Evolutionary conservation across 805 yeast species (phyloP), one percentile per base, ranked within the genome.

Genomic region (Candida pseudofarinosa): DNA sequence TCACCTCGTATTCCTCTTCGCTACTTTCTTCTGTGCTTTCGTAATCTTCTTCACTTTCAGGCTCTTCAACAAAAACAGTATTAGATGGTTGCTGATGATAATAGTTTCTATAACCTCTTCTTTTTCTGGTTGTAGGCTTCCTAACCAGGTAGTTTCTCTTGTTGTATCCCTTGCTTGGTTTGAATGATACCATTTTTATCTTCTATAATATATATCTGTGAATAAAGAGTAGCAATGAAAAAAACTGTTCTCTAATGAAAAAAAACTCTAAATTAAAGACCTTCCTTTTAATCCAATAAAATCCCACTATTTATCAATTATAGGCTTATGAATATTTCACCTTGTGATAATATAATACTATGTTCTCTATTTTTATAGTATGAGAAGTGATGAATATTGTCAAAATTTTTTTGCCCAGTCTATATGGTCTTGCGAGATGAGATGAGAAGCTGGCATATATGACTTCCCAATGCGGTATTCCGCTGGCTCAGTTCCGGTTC

Each of bases 21-120:
- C 40, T 48, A 39, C 47, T 49, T 33, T 54, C 60, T 20, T 54
- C 60, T 28, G 54, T 52, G 12, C 46, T 53, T 30, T 48, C 56
- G 18, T 45, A 46, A 37, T 60, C 69, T 14, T 57, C 56, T 31
- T 65, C 71, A 39, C 67, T 60, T 37, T 60, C 66, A 23, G 76
- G 74, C 51, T 70, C 76, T 57, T 70, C 76, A 28, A 70, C 69
- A 44, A 55, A 69, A n/a, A 66, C 73, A 34, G 52, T 55, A 28
- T 59, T 56, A 7, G 63, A 51, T 8, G 69, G 71, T 48, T 66
- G 70, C 34, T 56, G 54, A 42, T 65, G 62, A 46, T 54, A 60
- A 49, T 66, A 62, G 23, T 55, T 59, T 49, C 69, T 56, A 52
- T 65, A 66, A 33, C 53, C 54, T 41, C 53, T 53, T 37, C 49